Evolutionary conservation across 306 rosid species (phyloP).

Genomic region (Rubus parviflorus): DNA sequence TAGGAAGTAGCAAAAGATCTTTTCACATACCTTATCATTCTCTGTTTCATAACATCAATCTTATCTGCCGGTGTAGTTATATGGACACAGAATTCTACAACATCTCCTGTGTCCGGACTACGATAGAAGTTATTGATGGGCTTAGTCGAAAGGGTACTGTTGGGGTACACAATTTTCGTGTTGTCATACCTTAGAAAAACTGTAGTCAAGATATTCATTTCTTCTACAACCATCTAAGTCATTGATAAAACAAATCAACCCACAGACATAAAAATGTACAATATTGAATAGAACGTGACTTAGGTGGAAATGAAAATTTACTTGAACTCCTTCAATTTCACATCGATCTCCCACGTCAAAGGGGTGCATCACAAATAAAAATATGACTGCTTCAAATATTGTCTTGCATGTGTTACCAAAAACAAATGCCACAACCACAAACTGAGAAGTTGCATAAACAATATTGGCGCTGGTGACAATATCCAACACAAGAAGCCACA

Average conservation of each 20-base stretch:
- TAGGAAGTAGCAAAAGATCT: neutral
- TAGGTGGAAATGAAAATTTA: too few species aligned
- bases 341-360: too few species aligned
- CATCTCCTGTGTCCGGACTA: constrained; percentile 91
- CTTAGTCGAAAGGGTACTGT: constrained; percentile 70
- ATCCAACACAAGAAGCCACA: too few species aligned
- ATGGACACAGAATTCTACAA: constrained; percentile 66
- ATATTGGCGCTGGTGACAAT: too few species aligned
- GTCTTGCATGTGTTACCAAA: too few species aligned
- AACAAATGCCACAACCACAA: too few species aligned
- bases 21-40: constrained; percentile 54
- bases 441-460: too few species aligned
- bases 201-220: constrained; percentile 93
- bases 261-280: neutral
- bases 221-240: constrained; percentile 92
- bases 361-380: too few species aligned
- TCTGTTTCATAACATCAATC: constrained; percentile 55
- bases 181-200: constrained; percentile 75
- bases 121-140: constrained; percentile 74
- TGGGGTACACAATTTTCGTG: constrained; percentile 55
- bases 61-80: constrained; percentile 72
- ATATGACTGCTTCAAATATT: too few species aligned
- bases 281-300: too few species aligned
- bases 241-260: constrained; percentile 26
- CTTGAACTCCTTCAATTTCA: too few species aligned